These are phyloP conservation scores for Davidsoniella neocaledoniae DNA, from an alignment of 2,329 filamentous ascomycete genomes.

Conservation along the genomic window DNA sequence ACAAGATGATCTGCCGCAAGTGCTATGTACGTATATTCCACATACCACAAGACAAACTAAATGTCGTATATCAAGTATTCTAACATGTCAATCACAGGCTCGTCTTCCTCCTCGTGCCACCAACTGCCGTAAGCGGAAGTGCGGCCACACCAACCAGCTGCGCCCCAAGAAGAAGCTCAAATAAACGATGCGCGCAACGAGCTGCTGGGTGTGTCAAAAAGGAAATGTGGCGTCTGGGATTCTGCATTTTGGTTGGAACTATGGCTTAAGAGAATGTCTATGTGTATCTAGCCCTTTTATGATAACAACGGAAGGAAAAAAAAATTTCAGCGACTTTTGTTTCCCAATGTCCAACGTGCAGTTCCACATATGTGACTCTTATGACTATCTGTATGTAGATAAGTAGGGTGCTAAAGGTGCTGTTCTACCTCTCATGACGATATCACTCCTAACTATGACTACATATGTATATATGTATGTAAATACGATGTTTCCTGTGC, in stretches of 20 bases:
- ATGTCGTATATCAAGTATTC: not conserved
- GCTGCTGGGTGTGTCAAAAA: slow-evolving; percentile 17
- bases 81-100: slow-evolving; percentile 25
- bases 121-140: slow-evolving; percentile 99
- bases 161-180: slow-evolving; percentile 99
- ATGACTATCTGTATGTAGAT: too few relatives aligned
- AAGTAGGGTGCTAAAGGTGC: too few relatives aligned
- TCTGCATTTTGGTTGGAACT: slow-evolving; percentile 14
- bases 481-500: too few relatives aligned
- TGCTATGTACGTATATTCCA: slow-evolving; percentile 65
- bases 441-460: too few relatives aligned
- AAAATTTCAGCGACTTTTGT: slow-evolving; percentile 13
- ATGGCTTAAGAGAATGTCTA: slow-evolving; percentile 10
- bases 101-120: slow-evolving; percentile 95
- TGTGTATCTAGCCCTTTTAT: slow-evolving; percentile 14
- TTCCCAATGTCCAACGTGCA: not conserved
- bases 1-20: slow-evolving; percentile 99
- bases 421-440: too few relatives aligned
- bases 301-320: slow-evolving; percentile 16
- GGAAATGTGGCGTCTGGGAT: slow-evolving; percentile 27
- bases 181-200: slow-evolving; percentile 25
- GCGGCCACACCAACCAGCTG: slow-evolving; percentile 99
- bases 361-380: too few relatives aligned
- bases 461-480: too few relatives aligned
- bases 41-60: not conserved